Conservation (phyloP, 1,139 yeast genomes). For the Casaregolazyma lundiana region DNA sequence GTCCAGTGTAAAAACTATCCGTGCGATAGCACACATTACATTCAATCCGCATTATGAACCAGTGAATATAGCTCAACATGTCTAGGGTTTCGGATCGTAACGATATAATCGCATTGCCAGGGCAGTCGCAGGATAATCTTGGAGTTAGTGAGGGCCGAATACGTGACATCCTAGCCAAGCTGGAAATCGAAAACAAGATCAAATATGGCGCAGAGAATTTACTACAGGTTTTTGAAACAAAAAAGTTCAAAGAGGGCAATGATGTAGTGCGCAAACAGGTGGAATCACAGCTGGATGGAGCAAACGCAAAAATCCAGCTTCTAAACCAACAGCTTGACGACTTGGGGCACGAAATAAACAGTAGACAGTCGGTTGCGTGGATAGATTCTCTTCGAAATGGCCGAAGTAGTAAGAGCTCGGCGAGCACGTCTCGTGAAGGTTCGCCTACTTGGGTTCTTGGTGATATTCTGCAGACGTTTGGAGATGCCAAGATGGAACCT, state of each 20-base stretch:
- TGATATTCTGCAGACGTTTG: slow-evolving; percentile 46
- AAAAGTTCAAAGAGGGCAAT: slow-evolving; percentile 24
- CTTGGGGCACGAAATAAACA: slow-evolving; percentile 21
- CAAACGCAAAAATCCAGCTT: slow-evolving; percentile 33
- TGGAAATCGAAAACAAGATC: slow-evolving; percentile 38
- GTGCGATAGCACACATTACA: neutral
- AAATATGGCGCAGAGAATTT: slow-evolving; percentile 40
- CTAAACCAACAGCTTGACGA: slow-evolving; percentile 32
- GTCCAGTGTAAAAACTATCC: too few relatives aligned
- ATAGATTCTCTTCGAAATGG: neutral
- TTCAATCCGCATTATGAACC: neutral
- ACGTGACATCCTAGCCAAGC: slow-evolving; percentile 32
- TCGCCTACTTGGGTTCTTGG: slow-evolving; percentile 50
- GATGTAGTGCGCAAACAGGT: slow-evolving; percentile 32
- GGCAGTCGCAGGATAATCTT: slow-evolving; percentile 14
- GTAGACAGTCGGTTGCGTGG: neutral
- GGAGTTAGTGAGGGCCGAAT: slow-evolving; percentile 17
- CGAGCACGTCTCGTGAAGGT: slow-evolving; percentile 19
- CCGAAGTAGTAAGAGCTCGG: neutral
- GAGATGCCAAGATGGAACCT: slow-evolving; percentile 42
- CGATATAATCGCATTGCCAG: slow-evolving; percentile 20
- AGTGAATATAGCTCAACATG: slow-evolving; percentile 3
- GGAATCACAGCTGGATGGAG: slow-evolving; percentile 37
- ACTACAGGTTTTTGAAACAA: slow-evolving; percentile 32
- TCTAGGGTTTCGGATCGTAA: slow-evolving; percentile 16